Evolutionary conservation across 2,329 filamentous ascomycete genomes (phyloP).

Genomic region (Alternaria novae-zelandiae): DNA sequence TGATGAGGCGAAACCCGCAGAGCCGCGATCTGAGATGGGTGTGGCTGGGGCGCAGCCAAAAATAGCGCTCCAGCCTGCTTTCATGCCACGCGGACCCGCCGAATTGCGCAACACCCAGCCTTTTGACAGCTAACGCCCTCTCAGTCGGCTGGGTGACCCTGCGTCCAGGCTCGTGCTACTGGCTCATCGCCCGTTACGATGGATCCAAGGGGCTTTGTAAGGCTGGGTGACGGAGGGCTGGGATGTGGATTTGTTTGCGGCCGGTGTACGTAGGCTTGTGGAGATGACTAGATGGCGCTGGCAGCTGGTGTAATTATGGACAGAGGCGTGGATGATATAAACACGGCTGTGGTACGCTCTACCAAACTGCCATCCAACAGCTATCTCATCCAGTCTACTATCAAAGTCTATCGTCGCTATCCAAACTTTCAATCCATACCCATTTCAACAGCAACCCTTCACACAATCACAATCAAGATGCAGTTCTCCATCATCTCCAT

Average conservation of each 20-base stretch:
- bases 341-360: background rate
- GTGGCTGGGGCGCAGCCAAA: constrained; percentile 11
- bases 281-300: constrained; percentile 7
- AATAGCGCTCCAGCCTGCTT: constrained; percentile 11
- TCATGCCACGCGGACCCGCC: background rate
- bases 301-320: background rate
- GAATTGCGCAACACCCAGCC: constrained; percentile 1
- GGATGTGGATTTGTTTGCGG: constrained; percentile 12
- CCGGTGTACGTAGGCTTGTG: constrained; percentile 17
- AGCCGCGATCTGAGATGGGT: background rate
- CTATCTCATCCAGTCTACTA: background rate
- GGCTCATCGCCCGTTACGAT: background rate
- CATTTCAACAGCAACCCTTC: background rate
- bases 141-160: constrained; percentile 1
- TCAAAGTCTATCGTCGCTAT: background rate
- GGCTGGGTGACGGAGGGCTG: constrained; percentile 15
- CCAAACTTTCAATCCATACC: background rate
- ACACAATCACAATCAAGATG: constrained; percentile 29
- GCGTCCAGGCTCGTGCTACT: constrained; percentile 3
- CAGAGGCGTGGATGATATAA: constrained; percentile 13
- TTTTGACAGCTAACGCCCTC: constrained; percentile 2
- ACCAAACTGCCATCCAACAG: background rate
- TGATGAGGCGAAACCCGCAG: constrained; percentile 1
- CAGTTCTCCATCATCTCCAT: constrained; percentile 40
- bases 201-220: constrained; percentile 6